Conservation (phyloP, 768 basidiomycete genomes). For the Rhodosporidiobolus odoratus region DNA sequence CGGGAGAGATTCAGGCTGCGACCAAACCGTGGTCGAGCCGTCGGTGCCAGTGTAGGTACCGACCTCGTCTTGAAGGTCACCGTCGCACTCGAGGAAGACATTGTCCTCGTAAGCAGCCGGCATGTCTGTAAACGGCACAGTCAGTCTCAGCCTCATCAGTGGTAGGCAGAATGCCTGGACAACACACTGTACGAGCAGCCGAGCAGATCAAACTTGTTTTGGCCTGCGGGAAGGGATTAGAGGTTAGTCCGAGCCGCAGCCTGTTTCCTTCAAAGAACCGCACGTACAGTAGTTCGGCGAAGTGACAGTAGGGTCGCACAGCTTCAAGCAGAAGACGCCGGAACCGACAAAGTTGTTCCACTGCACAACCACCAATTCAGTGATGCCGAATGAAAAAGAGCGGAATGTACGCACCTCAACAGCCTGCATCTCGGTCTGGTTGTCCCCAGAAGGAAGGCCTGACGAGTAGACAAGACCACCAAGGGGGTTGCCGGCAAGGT, state of each 20-base stretch:
- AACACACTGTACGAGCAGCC: constrained; percentile 34
- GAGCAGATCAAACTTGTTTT: constrained; percentile 31
- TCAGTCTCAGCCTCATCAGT: no score
- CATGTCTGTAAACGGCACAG: constrained; percentile 36
- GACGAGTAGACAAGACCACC: constrained; percentile 21
- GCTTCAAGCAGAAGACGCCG: constrained; percentile 62
- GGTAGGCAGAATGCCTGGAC: no score
- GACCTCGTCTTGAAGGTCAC: constrained; percentile 39
- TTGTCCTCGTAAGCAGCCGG: constrained; percentile 34
- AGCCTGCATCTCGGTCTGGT: constrained; percentile 50
- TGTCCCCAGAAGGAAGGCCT: constrained; percentile 41
- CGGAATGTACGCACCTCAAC: constrained; percentile 24
- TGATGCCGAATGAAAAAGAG: neutral
- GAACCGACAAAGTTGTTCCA: constrained; percentile 15
- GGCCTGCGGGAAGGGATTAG: neutral
- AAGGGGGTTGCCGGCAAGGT: constrained; percentile 24
- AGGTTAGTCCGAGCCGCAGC: neutral
- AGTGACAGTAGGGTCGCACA: constrained; percentile 54
- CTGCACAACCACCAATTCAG: neutral
- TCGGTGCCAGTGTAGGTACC: constrained; percentile 35
- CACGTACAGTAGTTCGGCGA: constrained; percentile 22
- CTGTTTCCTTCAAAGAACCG: neutral
- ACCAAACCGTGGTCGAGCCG: constrained; percentile 36
- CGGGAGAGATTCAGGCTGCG: constrained; percentile 39
- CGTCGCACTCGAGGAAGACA: constrained; percentile 39